Base-by-base conservation (phyloP, 352 stramenopile genomes). In the Phytophthora colocasiae region DNA sequence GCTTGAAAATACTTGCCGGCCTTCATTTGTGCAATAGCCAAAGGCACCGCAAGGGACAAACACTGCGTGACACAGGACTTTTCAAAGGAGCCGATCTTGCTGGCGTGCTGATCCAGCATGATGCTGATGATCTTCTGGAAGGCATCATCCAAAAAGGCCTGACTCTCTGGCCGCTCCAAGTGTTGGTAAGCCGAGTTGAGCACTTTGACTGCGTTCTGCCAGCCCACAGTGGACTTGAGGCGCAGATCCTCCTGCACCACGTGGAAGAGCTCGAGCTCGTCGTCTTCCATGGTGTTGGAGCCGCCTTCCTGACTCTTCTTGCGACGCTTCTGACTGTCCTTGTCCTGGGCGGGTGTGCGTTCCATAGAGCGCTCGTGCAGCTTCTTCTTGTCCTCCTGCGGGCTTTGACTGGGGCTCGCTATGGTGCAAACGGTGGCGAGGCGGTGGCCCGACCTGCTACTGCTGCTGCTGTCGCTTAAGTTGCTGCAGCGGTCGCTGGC, bases 31-130 rank as follows among this genome's bases (percentile, higher is more conserved):
- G 81, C 75, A 19, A 95, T 63, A 58, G 93, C 81, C 15, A 96
- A 26, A 4, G 77, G 81, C 15, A 94, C 77, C 8, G 85, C 75
- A 3, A 92, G 71, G 8, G 84, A 73, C 22, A 96, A 65, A 17
- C 80, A 91, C 50, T 94, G 86, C 39, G 81, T 94, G 29, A 96
- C 89, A 47, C 87, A 96, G 12, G 81, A 88, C 50, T 96, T 96
- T 62, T 96, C 89, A 53, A 92, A 89, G 1, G 80, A 75, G 3
- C 87, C 89, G 38, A 96, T 95, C 69, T 96, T 96, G 54, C 87
- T 96, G 3, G 86, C 80, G 73, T 96, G 85, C 60, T 96, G 89
- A 51, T 96, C 89, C 15, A 96, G 77, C 89, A 96, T 96, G 62
- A 96, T 96, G 75, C 84, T 92, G 47, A 95, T 66, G 63, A 96